Percentiles rank a stretch among this genome's conserved stretches.
phyloP scores from a whole-genome alignment of 768 basidiomycete genomes.

The Mycena filopes region DNA sequence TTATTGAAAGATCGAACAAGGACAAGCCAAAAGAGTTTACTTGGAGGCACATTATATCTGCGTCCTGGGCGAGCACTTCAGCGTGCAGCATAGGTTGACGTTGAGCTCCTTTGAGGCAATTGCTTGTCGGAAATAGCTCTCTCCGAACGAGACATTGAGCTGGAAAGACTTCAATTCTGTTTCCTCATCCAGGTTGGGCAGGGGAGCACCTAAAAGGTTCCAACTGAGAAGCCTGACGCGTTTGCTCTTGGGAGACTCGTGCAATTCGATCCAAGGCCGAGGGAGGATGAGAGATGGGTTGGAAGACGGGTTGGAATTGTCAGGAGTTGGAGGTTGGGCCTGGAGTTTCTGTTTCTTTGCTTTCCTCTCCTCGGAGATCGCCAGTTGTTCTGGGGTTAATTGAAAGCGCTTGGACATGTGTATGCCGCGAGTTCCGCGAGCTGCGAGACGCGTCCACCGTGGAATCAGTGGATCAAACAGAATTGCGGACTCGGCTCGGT shows the following conservation, averaged over 20 bases:
- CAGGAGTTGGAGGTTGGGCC: slow-evolving; percentile 15
- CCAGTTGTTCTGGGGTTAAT: slow-evolving; percentile 65
- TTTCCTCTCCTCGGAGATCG: slow-evolving; percentile 63
- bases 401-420: slow-evolving; percentile 36
- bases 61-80: slow-evolving; percentile 78
- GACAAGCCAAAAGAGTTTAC: slow-evolving; percentile 50
- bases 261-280: slow-evolving; percentile 54
- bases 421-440: background rate
- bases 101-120: slow-evolving; percentile 81
- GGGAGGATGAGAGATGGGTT: slow-evolving; percentile 42
- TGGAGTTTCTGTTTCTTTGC: slow-evolving; percentile 51
- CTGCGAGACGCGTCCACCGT: background rate
- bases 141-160: slow-evolving; percentile 59
- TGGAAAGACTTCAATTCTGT: too few relatives aligned
- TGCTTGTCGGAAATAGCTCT: slow-evolving; percentile 85
- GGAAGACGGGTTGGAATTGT: slow-evolving; percentile 36
- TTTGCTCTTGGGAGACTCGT: slow-evolving; percentile 34
- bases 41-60: slow-evolving; percentile 90
- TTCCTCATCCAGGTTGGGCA: too few relatives aligned
- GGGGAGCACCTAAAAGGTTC: slow-evolving; percentile 83
- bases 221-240: slow-evolving; percentile 76
- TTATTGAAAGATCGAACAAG: slow-evolving; percentile 3
- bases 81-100: slow-evolving; percentile 79
- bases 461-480: background rate
- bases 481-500: background rate